Percentiles rank a stretch among this genome's conserved stretches.
These are phyloP conservation scores for Camelina hispida DNA, from an alignment of 345 rosid genomes.

Conservation along the genomic window DNA sequence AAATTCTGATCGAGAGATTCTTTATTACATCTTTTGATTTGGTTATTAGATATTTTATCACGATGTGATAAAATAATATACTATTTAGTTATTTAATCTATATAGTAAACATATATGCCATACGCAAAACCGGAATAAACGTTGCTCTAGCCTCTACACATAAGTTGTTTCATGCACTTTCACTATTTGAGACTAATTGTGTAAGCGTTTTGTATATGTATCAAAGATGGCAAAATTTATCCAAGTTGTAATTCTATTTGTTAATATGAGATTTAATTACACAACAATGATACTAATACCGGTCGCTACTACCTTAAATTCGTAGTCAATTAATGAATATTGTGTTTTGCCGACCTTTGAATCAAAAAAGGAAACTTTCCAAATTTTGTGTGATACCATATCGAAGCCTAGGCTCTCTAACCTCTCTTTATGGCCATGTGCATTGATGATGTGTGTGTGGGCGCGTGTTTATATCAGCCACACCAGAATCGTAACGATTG, in stretches of 20 bases:
- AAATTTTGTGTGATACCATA: neutral
- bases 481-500: slow-evolving; percentile 16
- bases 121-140: neutral
- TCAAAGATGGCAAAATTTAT: neutral
- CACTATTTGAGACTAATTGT: neutral
- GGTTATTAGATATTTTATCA: neutral
- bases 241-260: neutral
- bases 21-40: neutral
- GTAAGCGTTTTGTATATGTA: neutral
- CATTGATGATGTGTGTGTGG: slow-evolving; percentile 25
- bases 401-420: neutral
- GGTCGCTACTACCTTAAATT: neutral
- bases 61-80: neutral
- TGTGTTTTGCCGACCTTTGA: neutral
- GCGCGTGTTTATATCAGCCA: slow-evolving; percentile 5
- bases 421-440: slow-evolving; percentile 21
- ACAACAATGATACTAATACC: no score
- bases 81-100: neutral
- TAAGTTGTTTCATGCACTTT: neutral
- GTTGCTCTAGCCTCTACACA: neutral
- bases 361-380: neutral
- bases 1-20: neutral
- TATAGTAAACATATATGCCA: neutral
- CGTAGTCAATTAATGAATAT: neutral
- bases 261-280: neutral